phyloP scores from a whole-genome alignment of 306 rosid genomes.

The Hippophae gyantsensis region DNA sequence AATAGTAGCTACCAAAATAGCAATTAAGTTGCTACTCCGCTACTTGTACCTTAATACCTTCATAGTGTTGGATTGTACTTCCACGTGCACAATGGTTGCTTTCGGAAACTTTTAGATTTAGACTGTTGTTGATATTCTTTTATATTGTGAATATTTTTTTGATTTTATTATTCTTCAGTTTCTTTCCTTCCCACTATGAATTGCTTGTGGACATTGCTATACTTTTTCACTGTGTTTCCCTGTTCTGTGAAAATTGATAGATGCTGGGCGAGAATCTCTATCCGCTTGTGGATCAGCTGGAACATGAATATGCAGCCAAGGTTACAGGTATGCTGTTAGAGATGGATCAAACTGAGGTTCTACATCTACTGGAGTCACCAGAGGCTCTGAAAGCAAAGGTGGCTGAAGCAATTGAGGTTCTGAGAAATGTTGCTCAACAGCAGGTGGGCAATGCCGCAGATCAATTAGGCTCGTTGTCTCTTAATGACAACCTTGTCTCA shows the following conservation, averaged over 20 bases:
- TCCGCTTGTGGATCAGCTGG: constrained; percentile 96
- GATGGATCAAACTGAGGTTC: constrained; percentile 98
- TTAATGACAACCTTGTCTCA: constrained; percentile 66
- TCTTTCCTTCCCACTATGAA: neutral
- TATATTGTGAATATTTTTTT: too few relatives aligned
- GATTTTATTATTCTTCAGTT: too few relatives aligned
- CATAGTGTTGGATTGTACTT: too few relatives aligned
- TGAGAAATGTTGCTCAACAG: constrained; percentile 86
- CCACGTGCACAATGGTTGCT: too few relatives aligned
- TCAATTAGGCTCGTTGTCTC: constrained; percentile 71
- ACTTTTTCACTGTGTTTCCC: constrained; percentile 12
- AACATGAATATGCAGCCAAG: constrained; percentile 92
- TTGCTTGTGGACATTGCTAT: neutral
- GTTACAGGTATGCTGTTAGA: constrained; percentile 99
- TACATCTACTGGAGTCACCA: constrained; percentile 95
- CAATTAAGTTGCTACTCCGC: too few relatives aligned
- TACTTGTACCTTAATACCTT: too few relatives aligned
- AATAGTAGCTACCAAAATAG: too few relatives aligned
- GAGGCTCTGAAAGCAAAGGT: constrained; percentile 96
- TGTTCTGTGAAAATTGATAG: constrained; percentile 29
- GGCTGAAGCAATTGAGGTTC: constrained; percentile 94
- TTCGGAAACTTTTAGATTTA: too few relatives aligned
- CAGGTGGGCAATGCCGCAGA: constrained; percentile 79
- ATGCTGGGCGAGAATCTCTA: constrained; percentile 98
- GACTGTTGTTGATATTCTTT: too few relatives aligned